Conservation (phyloP, 2,329 filamentous ascomycete species). For the Neobulgaria alba region DNA sequence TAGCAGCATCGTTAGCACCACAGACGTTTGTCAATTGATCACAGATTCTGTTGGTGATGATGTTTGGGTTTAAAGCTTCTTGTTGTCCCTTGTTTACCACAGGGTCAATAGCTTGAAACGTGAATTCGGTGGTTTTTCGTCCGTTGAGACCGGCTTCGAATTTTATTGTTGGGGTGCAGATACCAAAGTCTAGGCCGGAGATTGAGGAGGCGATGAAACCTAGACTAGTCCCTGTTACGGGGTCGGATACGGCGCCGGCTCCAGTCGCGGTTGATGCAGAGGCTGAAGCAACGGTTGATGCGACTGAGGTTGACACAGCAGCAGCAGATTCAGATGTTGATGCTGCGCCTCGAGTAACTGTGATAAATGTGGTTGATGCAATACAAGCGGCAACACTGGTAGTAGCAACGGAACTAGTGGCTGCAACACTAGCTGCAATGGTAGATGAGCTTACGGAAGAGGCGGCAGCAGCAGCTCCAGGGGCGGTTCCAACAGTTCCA, state of each 20-base stretch:
- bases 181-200: constrained; percentile 37
- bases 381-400: neutral
- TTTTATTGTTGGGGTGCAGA: constrained; percentile 43
- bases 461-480: constrained; percentile 16
- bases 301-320: neutral
- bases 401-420: constrained; percentile 1
- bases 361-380: constrained; percentile 3
- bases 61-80: constrained; percentile 62
- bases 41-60: constrained; percentile 65
- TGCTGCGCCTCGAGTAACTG: constrained; percentile 4
- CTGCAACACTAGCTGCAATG: constrained; percentile 5
- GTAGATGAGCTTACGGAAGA: constrained; percentile 15
- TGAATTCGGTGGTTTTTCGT: constrained; percentile 48
- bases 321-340: constrained; percentile 7
- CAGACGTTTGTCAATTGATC: constrained; percentile 62
- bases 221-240: constrained; percentile 9
- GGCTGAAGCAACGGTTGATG: constrained; percentile 4
- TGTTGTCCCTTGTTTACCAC: constrained; percentile 52
- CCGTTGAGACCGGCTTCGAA: constrained; percentile 46
- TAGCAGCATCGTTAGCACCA: constrained; percentile 50
- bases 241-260: constrained; percentile 5
- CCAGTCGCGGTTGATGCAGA: constrained; percentile 4
- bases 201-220: constrained; percentile 21
- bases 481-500: constrained; percentile 30
- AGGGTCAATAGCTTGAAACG: constrained; percentile 59